Conservation (phyloP, 352 stramenopile species). For the Phytophthora macrochlamydospora region DNA sequence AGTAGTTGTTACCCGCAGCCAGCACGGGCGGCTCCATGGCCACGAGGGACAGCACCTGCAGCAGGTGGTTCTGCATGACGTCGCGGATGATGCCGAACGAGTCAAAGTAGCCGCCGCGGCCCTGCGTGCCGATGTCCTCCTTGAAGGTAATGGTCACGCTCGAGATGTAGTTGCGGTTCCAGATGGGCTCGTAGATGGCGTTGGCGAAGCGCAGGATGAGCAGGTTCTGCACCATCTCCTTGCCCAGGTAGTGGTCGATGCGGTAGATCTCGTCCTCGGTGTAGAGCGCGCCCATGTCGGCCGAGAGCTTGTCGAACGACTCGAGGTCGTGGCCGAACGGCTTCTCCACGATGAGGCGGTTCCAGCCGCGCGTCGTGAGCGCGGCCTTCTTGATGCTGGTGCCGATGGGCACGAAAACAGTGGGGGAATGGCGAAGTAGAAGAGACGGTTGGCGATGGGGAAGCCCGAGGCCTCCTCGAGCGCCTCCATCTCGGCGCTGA, state of each 20-base stretch:
- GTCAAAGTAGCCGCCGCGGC: constrained; percentile 97
- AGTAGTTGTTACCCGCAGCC: constrained; percentile 87
- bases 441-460: constrained; percentile 81
- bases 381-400: constrained; percentile 92
- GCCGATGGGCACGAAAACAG: constrained; percentile 94
- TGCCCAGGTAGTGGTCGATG: constrained; percentile 97
- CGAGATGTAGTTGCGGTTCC: constrained; percentile 96
- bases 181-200: constrained; percentile 96
- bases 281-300: constrained; percentile 86
- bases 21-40: constrained; percentile 95
- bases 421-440: constrained; percentile 98
- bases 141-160: constrained; percentile 98
- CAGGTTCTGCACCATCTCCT: constrained; percentile 99
- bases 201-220: constrained; percentile 97
- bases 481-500: constrained; percentile 74
- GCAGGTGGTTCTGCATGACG: constrained; percentile 99
- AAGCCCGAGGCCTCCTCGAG: constrained; percentile 64
- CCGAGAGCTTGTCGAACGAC: constrained; percentile 92
- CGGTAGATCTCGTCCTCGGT: constrained; percentile 93
- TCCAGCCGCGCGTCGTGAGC: constrained; percentile 92
- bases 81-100: constrained; percentile 99
- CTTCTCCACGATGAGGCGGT: constrained; percentile 98
- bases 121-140: constrained; percentile 97
- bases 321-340: constrained; percentile 97
- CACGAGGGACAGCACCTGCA: constrained; percentile 97